Conservation (phyloP, 306 rosid genomes). For the Begonia fuchsioides region DNA sequence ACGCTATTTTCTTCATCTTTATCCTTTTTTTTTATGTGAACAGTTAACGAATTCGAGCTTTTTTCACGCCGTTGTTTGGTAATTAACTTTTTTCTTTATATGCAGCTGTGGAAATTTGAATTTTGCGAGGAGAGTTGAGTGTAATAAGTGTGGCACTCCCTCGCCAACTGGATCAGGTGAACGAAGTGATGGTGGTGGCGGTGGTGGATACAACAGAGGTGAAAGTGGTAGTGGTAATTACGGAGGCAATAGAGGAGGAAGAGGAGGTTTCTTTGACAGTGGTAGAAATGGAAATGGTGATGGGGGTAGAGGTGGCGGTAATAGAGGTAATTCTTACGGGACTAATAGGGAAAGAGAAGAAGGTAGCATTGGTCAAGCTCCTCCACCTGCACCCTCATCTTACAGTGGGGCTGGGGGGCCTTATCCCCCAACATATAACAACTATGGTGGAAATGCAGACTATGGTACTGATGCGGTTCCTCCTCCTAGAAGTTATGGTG, state of each 20-base stretch:
- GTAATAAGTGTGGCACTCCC: constrained; percentile 94
- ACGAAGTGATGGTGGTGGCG: constrained; percentile 23
- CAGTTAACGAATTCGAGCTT: background rate
- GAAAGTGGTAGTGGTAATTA: constrained; percentile 40
- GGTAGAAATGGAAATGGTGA: constrained; percentile 38
- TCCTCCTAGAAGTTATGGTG: constrained; percentile 76
- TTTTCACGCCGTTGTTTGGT: background rate
- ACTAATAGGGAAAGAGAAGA: constrained; percentile 57
- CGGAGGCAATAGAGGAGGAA: constrained; percentile 36
- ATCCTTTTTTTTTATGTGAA: too few relatives aligned
- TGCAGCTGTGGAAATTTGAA: constrained; percentile 86
- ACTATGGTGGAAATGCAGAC: constrained; percentile 38
- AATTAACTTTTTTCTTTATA: background rate
- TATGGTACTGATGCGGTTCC: constrained; percentile 92
- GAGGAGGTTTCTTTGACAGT: constrained; percentile 37
- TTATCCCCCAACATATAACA: constrained; percentile 37
- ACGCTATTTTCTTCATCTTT: too few relatives aligned
- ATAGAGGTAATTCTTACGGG: constrained; percentile 51
- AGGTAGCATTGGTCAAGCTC: constrained; percentile 60
- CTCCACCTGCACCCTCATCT: constrained; percentile 45
- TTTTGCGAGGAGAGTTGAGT: constrained; percentile 89
- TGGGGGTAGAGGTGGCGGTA: constrained; percentile 36
- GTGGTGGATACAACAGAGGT: constrained; percentile 28
- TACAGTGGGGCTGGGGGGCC: constrained; percentile 52
- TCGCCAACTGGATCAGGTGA: constrained; percentile 50